Evolutionary conservation across 108 stramenopile species (phyloP), one percentile per base, ranked within the genome.

Genomic region (Skeletonema grethae): DNA sequence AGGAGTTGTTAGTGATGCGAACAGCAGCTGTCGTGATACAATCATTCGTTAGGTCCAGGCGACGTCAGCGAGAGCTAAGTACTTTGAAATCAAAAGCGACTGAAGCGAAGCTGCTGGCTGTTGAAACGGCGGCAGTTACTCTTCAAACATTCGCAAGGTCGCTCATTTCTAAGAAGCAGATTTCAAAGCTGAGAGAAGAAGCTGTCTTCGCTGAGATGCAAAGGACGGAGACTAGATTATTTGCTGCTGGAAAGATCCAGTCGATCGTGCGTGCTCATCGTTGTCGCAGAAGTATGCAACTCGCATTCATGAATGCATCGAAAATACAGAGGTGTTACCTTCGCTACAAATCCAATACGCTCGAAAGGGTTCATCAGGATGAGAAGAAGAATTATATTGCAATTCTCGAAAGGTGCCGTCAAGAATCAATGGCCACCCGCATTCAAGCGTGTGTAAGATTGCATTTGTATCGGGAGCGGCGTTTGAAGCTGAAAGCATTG

Each of bases 381-480:
- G 34, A 31, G 63, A 30, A 13, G 57, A 25, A 57, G 28, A 2
- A 15, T 57, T 57, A 57, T n/a, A 0, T 0, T 57, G n/a, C 13
- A 11, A 57, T 28, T 8, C 57, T 57, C 1, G 28, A 29, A 11
- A 57, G 28, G 57, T 28, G 24, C 11, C 57, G 11, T 25, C 25
- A n/a, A 29, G 28, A 57, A 28, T 25, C 24, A n/a, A 29, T 29
- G 24, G 57, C n/a, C 11, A 13, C n/a, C 13, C 24, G 10, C 13
- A 25, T 57, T 29, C 57, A 57, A 57, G 28, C 25, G 2, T 39
- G 11, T 39, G 1, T 57, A 75, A 46, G 84, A 57, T 39, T 9
- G 56, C 6, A 11, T 12, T 16, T 34, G 7, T 34, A 5, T 34
- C 34, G 34, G 34, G 34, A 34, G 34, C 6, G 34, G 34, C 34